Base-by-base conservation (phyloP, 306 rosid species). In the Acacia confusa region DNA sequence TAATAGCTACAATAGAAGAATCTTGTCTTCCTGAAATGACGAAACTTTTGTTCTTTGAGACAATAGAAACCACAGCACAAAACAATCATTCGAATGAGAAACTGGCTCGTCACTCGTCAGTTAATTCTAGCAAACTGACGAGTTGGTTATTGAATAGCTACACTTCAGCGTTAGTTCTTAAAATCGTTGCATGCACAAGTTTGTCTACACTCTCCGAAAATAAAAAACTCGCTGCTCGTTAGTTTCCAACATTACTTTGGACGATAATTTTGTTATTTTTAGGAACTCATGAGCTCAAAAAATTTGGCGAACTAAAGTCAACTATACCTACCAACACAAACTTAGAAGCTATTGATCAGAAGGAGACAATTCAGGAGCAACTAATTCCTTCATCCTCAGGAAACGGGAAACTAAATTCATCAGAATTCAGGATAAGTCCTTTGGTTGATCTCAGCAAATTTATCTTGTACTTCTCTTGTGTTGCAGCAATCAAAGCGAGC, bases 401-500 rank as follows among this genome's bases (percentile, higher is more conserved):
- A 78, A 73, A 68, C 32, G 24, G 9, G 48, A 68, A 78, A 67
- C 43, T 78, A 19, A 38, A 70, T 70, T 55, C 75, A 66, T 65
- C n/a, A 32, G 25, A 22, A 32, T 32, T 28, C 36, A 28, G 38
- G n/a, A 63, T 30, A 30, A 65, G 44, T 36, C 9, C 70, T 70
- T 41, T 17, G 40, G 16, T 68, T 36, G 45, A 34, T 19, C 32
- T 16, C 72, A 34, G 72, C 47, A 34, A 34, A 70, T 70, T 57
- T 78, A 57, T 68, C 30, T 36, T 68, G 19, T 20, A n/a, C 45
- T 78, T 70, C 72, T 70, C 47, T 75, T 82, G 84, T 25, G 68
- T 75, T 75, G 65, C 74, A 72, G 73, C 61, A 83, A 57, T 67
- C 76, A 81, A 72, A 72, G 66, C 22, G 44, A 27, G 58, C 72